Evolutionary conservation across 495 filamentous ascomycete genomes (phyloP), one percentile per base, ranked within the genome.

Genomic region (Aspergillus biplanus): DNA sequence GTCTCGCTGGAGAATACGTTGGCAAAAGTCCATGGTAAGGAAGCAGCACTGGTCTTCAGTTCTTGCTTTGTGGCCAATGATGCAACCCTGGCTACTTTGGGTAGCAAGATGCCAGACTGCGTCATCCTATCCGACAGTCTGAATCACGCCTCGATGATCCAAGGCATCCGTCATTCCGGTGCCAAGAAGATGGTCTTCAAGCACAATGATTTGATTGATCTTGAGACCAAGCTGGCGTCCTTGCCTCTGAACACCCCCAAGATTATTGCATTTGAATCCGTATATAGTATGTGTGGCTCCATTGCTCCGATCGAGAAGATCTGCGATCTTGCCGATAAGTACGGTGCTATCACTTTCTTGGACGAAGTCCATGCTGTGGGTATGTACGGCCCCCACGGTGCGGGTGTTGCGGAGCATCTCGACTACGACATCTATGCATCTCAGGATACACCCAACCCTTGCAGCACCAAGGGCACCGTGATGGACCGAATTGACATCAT

Each of bases 71-170:
- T 99, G 44, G 95, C 95, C 67, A 99, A 99, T 70, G 95, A 99
- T 81, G 96, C 96, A 32, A 98, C 96, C 0, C 87, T 99, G 32
- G 95, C 95, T 9, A 99, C 95, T 6, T 82, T 99, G 21, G 95
- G 95, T 7, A 96, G 92, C 74, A 98, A 98, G 78, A 79, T 99
- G 71, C 96, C 95, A 11, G 87, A 96, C 68, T 99, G 95, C 75
- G 95, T 99, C 27, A 96, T 97, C 61, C 78, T 99, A 7, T 97
- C 92, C 11, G 95, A 99, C 78, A 93, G 89, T 71, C 80, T 97
- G 67, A 99, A 99, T 72, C 95, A 99, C 73, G 95, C 96, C 16
- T 97, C 93, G 21, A 99, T 99, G 95, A 99, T 99, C 67, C 96
- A 98, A 78, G 95, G 95, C 54, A 99, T 99, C 70, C 92, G 96